Conservation (phyloP, 2,329 filamentous ascomycete species). For the Bisporella sp. region DNA sequence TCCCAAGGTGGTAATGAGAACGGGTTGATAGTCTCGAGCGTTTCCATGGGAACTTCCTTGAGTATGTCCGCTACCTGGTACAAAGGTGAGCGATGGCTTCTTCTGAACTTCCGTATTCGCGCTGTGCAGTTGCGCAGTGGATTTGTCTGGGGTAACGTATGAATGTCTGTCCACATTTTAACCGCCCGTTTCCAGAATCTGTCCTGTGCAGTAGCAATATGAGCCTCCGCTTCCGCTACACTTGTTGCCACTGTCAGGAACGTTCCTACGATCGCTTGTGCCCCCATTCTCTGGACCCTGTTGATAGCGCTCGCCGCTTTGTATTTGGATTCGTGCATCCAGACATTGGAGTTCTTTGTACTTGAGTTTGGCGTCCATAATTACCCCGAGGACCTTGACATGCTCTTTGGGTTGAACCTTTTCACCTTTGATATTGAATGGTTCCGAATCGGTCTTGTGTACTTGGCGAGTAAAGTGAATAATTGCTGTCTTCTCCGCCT, state of each 20-base stretch:
- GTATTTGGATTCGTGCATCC: conserved; percentile 17
- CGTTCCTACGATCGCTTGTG: conserved; percentile 18
- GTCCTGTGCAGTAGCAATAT: conserved; percentile 14
- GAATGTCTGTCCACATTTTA: conserved; percentile 3
- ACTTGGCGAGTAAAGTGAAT: conserved; percentile 12
- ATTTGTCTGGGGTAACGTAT: conserved; percentile 21
- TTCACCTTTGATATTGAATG: conserved; percentile 8
- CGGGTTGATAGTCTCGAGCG: conserved; percentile 3
- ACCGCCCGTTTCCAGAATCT: conserved; percentile 15
- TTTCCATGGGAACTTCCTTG: conserved; percentile 1
- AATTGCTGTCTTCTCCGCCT: conserved; percentile 20
- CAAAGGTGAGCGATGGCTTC: conserved; percentile 3
- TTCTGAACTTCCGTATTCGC: not conserved
- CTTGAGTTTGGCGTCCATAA: conserved; percentile 20
- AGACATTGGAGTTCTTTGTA: conserved; percentile 23
- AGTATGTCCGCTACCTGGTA: conserved; percentile 1
- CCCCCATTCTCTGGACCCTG: conserved; percentile 20
- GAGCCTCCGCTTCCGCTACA: conserved; percentile 20
- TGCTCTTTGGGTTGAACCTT: conserved; percentile 1
- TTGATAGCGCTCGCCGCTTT: conserved; percentile 7
- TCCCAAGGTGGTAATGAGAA: not conserved
- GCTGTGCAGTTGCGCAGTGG: not conserved
- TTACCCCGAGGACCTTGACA: conserved; percentile 16
- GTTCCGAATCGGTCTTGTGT: conserved; percentile 2
- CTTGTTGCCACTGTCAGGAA: conserved; percentile 21